These are phyloP conservation scores for Leccinum pseudoinsigne DNA, from an alignment of 1,284 basidiomycete genomes.

Conservation along the genomic window DNA sequence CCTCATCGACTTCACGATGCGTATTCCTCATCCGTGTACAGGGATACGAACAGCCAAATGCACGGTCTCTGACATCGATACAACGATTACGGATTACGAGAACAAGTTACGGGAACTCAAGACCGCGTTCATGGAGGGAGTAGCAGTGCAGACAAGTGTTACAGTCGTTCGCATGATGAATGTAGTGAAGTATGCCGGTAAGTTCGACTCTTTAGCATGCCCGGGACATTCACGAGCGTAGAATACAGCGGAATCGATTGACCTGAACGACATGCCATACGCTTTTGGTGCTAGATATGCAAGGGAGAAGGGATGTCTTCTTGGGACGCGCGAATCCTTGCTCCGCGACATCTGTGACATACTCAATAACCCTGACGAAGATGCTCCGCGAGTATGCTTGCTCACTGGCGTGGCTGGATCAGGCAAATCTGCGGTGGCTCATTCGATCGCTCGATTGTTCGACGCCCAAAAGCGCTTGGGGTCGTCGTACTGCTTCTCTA, in stretches of 20 bases:
- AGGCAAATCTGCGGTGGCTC: neutral
- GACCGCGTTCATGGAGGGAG: neutral
- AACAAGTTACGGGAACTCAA: neutral
- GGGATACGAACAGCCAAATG: neutral
- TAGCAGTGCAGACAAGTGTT: neutral
- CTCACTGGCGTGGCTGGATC: neutral
- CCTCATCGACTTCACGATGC: too few species aligned
- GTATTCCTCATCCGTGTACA: neutral
- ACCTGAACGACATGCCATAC: neutral
- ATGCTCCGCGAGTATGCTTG: neutral
- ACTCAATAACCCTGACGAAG: neutral
- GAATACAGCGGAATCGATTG: neutral
- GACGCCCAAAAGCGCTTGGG: neutral
- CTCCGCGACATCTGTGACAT: neutral
- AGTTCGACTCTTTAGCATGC: neutral
- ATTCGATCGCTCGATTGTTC: neutral
- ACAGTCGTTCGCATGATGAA: slow-evolving; percentile 1
- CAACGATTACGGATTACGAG: neutral
- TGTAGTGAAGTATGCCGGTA: neutral
- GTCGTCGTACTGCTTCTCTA: neutral
- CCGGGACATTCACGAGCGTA: neutral
- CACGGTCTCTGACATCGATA: neutral
- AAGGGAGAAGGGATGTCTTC: neutral
- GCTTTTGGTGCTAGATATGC: neutral
- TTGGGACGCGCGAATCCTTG: neutral